These are phyloP conservation scores for Arctium lappa DNA, from an alignment of 129 eudicot genomes.

Conservation along the genomic window DNA sequence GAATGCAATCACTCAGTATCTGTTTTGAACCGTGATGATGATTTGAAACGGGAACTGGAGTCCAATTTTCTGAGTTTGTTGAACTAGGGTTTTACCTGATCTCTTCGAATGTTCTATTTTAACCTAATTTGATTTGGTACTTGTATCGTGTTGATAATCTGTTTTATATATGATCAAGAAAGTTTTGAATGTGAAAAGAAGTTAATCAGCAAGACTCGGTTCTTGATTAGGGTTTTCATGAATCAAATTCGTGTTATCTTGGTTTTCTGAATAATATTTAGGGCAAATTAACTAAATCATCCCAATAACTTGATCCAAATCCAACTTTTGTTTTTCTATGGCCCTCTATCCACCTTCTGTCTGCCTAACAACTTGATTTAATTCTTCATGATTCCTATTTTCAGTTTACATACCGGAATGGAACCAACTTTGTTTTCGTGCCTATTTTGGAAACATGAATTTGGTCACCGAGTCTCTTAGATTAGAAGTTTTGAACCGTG, in stretches of 20 bases:
- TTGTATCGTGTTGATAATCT: not conserved
- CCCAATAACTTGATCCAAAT: not conserved
- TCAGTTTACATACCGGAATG: not conserved
- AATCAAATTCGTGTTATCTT: not conserved
- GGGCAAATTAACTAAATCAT: not conserved
- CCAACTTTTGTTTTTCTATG: not conserved
- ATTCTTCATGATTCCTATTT: not conserved
- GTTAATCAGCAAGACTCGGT: not conserved
- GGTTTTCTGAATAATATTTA: not conserved
- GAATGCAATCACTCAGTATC: not conserved
- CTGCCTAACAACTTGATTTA: not conserved
- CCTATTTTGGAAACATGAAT: not conserved
- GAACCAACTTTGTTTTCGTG: not conserved
- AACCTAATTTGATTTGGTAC: not conserved
- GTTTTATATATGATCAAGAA: slow-evolving; percentile 3
- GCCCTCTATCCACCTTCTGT: not conserved
- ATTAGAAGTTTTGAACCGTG: not conserved
- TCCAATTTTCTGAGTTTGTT: not conserved
- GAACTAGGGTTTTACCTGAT: slow-evolving; percentile 24
- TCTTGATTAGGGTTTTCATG: slow-evolving; percentile 18
- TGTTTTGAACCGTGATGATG: not conserved
- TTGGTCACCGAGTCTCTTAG: not conserved
- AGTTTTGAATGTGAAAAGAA: not conserved
- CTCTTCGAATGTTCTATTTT: not conserved
- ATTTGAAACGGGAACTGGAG: not conserved